Base-by-base conservation (phyloP, 73 alveolate genomes). In the Stentor roeselii region DNA sequence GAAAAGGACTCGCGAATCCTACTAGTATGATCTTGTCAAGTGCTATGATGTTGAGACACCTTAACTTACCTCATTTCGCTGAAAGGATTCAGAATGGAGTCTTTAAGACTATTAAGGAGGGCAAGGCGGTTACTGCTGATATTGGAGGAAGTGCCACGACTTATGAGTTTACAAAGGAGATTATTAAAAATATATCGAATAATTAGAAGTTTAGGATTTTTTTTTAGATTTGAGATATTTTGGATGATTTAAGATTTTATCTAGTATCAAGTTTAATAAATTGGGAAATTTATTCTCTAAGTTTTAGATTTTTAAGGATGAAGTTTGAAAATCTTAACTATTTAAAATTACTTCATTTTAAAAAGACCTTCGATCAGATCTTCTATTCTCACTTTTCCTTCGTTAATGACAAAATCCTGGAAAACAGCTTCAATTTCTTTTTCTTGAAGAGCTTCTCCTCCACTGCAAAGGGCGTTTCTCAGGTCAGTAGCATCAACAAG, bases 1-100 rank as follows among this genome's bases (percentile, higher is more conserved):
- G 93, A 42, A 74, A 84, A 59, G 60, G 78, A 14, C 75, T 84
- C 59, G 96, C 93, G 35, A 91, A 91, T 76, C 96, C 96, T 35
- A 84, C 96, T 75, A 94, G 92, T 36, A 85, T 88, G 61, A 60
- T 91, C 31, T 83, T 85, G 3, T 91, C 96, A 11, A 61, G 94
- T 3, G 83, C 88, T 82, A 76, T 90, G 82, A 88, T 91, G 91
- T 82, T 91, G 35, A 75, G 93, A 89, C 96, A 91, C 74, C 39
- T 91, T 35, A 88, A 90, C 2, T 78, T 91, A 67, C 96, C 96
- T 37, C 87, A 84, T 82, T 91, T 91, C 86, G 96, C 94, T 74
- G 94, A 89, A 58, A 74, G 84, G 59, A 85, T 91, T 59, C 90
- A 88, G 30, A 58, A 83, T 31, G 90, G 94, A 85, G 89, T 91